Evolutionary conservation across 176 grass and related monocot genomes (phyloP), one percentile per base, ranked within the genome.

Genomic region (Themeda triandra): DNA sequence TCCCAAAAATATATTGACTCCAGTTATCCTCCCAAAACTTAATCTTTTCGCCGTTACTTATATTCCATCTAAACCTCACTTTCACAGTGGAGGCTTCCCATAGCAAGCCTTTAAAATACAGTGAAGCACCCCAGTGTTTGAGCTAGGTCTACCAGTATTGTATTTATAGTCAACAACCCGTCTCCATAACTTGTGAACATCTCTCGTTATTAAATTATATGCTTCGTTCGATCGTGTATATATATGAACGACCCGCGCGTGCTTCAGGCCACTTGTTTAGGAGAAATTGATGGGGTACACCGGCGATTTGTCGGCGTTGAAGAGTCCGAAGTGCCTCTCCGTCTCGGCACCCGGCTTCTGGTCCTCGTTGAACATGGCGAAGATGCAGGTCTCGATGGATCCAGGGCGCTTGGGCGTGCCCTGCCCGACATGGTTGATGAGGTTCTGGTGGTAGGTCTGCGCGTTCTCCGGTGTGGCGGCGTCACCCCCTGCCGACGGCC

Each of bases 361-460:
- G 63, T 94, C 63, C 88, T 97, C 92, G 33, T 97, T 87, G 85
- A 97, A 97, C 89, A 97, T 82, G 27, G 85, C 77, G 71, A 90
- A 97, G 2, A 97, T 73, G 79, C 90, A 94, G 9, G 91, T 76
- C 85, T 97, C 92, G 3, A 90, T 59, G 30, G 18, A 6, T 41
- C 85, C 44, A 0, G 87, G 79, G 19, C 72, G 84, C 83, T 82
- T 67, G 13, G 94, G 94, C 71, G 94, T 94, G 41, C 92, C 94
- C 49, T 33, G 30, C 0, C 30, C 3, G 0, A 97, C 87, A 32
- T 88, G 91, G 11, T 77, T 32, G 60, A 94, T 68, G 45, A 94
- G 69, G 42, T 97, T 92, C 82, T 97, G 91, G 67, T 97, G 90
- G 78, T 92, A 97, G 1, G 79, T 92, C 71, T 31, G 77, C 6